Percentiles rank a stretch among this genome's conserved stretches.
These are phyloP conservation scores for Arxiozyma telluris DNA, from an alignment of 1,139 yeast species.

Conservation along the genomic window DNA sequence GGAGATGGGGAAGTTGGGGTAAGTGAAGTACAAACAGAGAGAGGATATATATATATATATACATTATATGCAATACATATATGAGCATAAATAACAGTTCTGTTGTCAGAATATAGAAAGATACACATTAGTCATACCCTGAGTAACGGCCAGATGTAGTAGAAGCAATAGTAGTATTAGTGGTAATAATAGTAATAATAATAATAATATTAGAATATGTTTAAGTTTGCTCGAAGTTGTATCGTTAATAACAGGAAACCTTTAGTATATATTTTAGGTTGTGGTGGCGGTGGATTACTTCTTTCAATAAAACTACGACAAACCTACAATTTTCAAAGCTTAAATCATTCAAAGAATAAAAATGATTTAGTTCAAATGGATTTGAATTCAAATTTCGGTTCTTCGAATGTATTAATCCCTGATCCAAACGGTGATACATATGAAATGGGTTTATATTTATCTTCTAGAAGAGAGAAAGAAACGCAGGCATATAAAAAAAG, in stretches of 20 bases:
- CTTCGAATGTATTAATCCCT: slow-evolving; percentile 30
- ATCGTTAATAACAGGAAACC: not conserved
- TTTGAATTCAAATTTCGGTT: not conserved
- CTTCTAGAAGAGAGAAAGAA: slow-evolving; percentile 46
- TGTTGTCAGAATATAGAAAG: too few relatives aligned
- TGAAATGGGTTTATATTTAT: slow-evolving; percentile 56
- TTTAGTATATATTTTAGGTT: not conserved
- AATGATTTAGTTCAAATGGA: not conserved
- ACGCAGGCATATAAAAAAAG: slow-evolving; percentile 32
- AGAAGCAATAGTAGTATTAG: not conserved
- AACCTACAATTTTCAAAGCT: not conserved
- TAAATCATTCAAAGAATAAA: not conserved
- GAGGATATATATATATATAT: too few relatives aligned
- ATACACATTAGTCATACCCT: too few relatives aligned
- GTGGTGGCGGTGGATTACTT: not conserved
- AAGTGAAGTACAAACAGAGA: too few relatives aligned
- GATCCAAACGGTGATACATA: slow-evolving; percentile 49
- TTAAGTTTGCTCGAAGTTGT: not conserved
- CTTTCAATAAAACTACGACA: slow-evolving; percentile 5
- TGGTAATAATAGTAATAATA: not conserved
- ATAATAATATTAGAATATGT: not conserved
- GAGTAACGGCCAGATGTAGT: not conserved
- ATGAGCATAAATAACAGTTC: too few relatives aligned
- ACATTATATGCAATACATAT: too few relatives aligned
- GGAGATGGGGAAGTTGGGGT: too few relatives aligned